Conservation (phyloP, 2,329 filamentous ascomycete species). For the Fusarium scirpi region DNA sequence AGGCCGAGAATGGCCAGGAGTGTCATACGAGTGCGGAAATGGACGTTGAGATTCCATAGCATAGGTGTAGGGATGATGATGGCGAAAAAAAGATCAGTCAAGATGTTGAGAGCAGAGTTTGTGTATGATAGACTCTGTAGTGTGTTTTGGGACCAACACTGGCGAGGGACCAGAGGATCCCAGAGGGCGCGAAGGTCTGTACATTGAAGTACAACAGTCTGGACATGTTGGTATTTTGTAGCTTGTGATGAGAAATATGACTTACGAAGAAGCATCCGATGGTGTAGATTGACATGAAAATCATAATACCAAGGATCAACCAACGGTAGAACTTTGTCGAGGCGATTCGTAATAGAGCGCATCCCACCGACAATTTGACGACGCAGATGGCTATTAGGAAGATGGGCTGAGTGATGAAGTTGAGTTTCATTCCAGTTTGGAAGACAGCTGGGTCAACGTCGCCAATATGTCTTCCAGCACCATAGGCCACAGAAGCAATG, state of each 20-base stretch:
- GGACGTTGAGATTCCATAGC: constrained; percentile 57
- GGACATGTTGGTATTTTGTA: accelerated
- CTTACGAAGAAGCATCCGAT: constrained; percentile 54
- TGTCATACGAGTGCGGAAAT: constrained; percentile 55
- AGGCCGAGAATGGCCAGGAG: constrained; percentile 57
- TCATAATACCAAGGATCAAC: constrained; percentile 54
- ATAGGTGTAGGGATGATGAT: constrained; percentile 54
- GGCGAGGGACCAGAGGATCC: constrained; percentile 54
- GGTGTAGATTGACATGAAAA: constrained; percentile 51
- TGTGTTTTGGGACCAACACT: constrained; percentile 57
- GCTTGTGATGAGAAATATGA: accelerated
- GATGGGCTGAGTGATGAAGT: constrained; percentile 59
- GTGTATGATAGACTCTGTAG: constrained; percentile 58
- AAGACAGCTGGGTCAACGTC: constrained; percentile 54
- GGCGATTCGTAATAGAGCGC: constrained; percentile 57
- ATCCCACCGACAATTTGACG: constrained; percentile 58
- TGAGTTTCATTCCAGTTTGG: constrained; percentile 55
- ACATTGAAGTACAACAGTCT: constrained; percentile 62
- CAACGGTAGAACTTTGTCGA: constrained; percentile 51
- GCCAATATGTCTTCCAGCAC: constrained; percentile 59
- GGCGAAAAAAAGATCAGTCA: constrained; percentile 56
- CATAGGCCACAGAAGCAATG: constrained; percentile 55
- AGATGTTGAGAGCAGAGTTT: constrained; percentile 54
- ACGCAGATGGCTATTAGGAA: constrained; percentile 57
- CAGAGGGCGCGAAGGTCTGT: constrained; percentile 59